Evolutionary conservation across 495 filamentous ascomycete genomes (phyloP).

Genomic region (Apodospora peruviana): DNA sequence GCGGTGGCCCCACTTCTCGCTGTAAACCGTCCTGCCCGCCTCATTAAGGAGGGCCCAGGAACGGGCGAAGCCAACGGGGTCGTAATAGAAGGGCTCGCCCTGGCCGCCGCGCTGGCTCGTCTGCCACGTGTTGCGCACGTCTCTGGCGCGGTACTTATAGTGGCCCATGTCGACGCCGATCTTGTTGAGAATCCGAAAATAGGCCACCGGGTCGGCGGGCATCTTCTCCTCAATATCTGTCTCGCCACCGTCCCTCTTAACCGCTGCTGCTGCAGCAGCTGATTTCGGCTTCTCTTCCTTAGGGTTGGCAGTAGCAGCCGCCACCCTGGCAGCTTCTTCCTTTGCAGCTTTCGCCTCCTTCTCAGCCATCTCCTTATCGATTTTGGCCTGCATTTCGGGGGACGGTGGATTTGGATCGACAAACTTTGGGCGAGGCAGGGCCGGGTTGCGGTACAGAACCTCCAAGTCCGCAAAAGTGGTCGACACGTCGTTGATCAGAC

Average conservation of each 20-base stretch:
- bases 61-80: slow-evolving; percentile 46
- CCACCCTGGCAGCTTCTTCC: background rate
- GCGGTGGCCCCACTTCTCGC: slow-evolving; percentile 53
- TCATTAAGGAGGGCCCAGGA: slow-evolving; percentile 50
- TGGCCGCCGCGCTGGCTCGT: slow-evolving; percentile 48
- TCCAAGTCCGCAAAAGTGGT: slow-evolving; percentile 36
- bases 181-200: slow-evolving; percentile 21
- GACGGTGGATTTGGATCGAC: slow-evolving; percentile 35
- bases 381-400: slow-evolving; percentile 12
- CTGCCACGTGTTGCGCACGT: slow-evolving; percentile 57
- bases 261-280: background rate
- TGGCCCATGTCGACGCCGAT: slow-evolving; percentile 32
- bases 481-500: slow-evolving; percentile 48
- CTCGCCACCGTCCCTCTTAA: background rate
- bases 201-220: slow-evolving; percentile 22
- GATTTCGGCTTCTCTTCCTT: background rate
- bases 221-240: background rate
- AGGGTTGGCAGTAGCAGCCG: too few relatives aligned
- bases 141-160: slow-evolving; percentile 31
- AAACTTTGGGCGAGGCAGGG: slow-evolving; percentile 20
- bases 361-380: slow-evolving; percentile 10
- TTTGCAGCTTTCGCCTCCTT: slow-evolving; percentile 4
- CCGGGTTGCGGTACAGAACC: slow-evolving; percentile 38
- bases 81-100: slow-evolving; percentile 57
- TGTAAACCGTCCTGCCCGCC: slow-evolving; percentile 44